These are phyloP conservation scores for Massariosphaeria phaeospora DNA, from an alignment of 495 filamentous ascomycete species.

Conservation along the genomic window DNA sequence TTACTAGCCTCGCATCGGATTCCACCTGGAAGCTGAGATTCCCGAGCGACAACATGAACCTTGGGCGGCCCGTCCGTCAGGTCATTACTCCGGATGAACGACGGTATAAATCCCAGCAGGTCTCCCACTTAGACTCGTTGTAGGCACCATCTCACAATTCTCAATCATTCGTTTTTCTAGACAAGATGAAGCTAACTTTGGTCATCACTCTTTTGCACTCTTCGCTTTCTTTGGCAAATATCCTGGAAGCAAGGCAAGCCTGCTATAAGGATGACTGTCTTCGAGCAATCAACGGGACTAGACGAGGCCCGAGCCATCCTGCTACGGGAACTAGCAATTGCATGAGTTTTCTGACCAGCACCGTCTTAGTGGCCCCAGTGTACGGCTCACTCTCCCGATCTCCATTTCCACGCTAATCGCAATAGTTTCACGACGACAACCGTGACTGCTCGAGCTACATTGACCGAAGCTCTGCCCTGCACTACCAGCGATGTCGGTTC, in stretches of 20 bases:
- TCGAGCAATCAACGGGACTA: slow-evolving; percentile 24
- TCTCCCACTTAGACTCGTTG: not conserved
- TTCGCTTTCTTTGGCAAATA: slow-evolving; percentile 4
- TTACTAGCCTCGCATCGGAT: not conserved
- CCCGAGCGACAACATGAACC: not conserved
- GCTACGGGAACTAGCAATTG: slow-evolving; percentile 18
- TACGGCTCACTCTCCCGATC: slow-evolving; percentile 2
- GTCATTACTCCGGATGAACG: not conserved
- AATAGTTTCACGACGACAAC: slow-evolving; percentile 8
- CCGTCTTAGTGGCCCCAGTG: slow-evolving; percentile 15
- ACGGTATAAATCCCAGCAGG: slow-evolving; percentile 4
- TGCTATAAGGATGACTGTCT: slow-evolving; percentile 23
- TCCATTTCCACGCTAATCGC: not conserved
- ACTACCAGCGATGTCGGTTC: not conserved
- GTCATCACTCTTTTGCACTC: slow-evolving; percentile 5
- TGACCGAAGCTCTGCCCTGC: not conserved
- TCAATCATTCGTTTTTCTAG: not conserved
- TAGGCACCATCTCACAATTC: no score
- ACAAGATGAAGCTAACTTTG: slow-evolving; percentile 24
- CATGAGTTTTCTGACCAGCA: slow-evolving; percentile 19
- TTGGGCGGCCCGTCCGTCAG: not conserved
- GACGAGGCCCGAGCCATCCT: slow-evolving; percentile 18
- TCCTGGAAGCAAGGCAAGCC: slow-evolving; percentile 8
- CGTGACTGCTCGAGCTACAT: not conserved
- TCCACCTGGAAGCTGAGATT: not conserved